phyloP scores from a whole-genome alignment of 75 land plant species.

The Larix kaempferi region DNA sequence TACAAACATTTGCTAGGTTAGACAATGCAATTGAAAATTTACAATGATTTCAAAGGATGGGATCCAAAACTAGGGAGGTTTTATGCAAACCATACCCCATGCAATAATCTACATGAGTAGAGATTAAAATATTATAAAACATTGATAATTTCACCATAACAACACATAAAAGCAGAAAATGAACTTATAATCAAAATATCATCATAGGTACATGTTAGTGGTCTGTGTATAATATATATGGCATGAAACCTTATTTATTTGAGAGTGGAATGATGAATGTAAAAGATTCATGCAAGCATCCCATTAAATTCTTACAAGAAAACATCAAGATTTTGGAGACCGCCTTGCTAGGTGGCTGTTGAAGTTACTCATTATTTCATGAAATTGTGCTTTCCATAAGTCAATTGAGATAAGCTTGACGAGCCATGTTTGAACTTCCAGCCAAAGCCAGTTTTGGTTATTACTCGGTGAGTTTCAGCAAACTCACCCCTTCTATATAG shows the following conservation, averaged over 20 bases:
- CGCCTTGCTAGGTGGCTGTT: not conserved
- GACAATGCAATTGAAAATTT: not conserved
- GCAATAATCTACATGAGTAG: too few species aligned
- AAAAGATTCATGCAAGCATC: not conserved
- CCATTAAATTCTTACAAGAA: not conserved
- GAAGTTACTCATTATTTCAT: not conserved
- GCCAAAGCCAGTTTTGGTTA: too few species aligned
- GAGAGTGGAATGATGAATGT: not conserved
- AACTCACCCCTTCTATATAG: too few species aligned
- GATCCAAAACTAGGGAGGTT: not conserved
- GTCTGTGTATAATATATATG: too few species aligned
- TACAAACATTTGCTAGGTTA: not conserved
- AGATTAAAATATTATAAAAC: too few species aligned
- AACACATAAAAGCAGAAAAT: not conserved
- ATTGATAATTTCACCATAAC: not conserved
- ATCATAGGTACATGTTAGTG: too few species aligned
- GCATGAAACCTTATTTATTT: not conserved
- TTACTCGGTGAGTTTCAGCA: too few species aligned
- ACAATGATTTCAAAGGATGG: not conserved
- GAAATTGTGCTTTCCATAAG: not conserved
- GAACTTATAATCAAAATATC: too few species aligned
- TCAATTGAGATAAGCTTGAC: too few species aligned
- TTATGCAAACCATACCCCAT: too few species aligned
- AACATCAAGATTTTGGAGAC: not conserved
- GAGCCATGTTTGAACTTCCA: too few species aligned